These are phyloP conservation scores for Pleurotus ostreatus DNA, from an alignment of 768 basidiomycete species.

Conservation along the genomic window DNA sequence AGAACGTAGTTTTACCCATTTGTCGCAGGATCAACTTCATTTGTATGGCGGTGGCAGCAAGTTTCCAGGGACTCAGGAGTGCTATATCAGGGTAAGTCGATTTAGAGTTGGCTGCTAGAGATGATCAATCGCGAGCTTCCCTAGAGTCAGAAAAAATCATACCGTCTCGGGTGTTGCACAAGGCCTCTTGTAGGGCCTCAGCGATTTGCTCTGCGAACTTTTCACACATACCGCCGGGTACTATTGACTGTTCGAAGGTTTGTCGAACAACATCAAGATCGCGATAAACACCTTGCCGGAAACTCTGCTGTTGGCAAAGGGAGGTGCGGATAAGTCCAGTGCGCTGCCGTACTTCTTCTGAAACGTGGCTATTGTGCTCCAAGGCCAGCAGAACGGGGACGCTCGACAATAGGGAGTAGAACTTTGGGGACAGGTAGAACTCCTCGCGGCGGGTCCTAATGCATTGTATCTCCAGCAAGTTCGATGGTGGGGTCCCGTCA, in stretches of 20 bases:
- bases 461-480: slow-evolving; percentile 64
- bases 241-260: slow-evolving; percentile 63
- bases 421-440: slow-evolving; percentile 65
- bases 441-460: slow-evolving; percentile 66
- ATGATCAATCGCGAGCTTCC: not conserved
- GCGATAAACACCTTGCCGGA: slow-evolving; percentile 72
- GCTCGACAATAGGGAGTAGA: slow-evolving; percentile 53
- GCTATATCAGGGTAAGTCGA: slow-evolving; percentile 57
- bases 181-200: slow-evolving; percentile 60
- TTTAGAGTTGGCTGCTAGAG: slow-evolving; percentile 33
- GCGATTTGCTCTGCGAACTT: slow-evolving; percentile 59
- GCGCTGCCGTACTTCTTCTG: slow-evolving; percentile 44
- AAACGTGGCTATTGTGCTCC: slow-evolving; percentile 56
- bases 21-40: slow-evolving; percentile 74
- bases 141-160: slow-evolving; percentile 14
- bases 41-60: slow-evolving; percentile 77
- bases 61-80: slow-evolving; percentile 78
- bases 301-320: slow-evolving; percentile 61
- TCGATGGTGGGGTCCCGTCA: slow-evolving; percentile 33
- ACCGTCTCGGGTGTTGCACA: slow-evolving; percentile 65
- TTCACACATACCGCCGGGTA: slow-evolving; percentile 43
- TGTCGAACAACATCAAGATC: slow-evolving; percentile 67
- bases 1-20: slow-evolving; percentile 62
- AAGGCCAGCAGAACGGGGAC: slow-evolving; percentile 70
- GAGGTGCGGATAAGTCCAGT: slow-evolving; percentile 49